Conservation (phyloP, 176 grass and related monocot species). For the Olyra latifolia region DNA sequence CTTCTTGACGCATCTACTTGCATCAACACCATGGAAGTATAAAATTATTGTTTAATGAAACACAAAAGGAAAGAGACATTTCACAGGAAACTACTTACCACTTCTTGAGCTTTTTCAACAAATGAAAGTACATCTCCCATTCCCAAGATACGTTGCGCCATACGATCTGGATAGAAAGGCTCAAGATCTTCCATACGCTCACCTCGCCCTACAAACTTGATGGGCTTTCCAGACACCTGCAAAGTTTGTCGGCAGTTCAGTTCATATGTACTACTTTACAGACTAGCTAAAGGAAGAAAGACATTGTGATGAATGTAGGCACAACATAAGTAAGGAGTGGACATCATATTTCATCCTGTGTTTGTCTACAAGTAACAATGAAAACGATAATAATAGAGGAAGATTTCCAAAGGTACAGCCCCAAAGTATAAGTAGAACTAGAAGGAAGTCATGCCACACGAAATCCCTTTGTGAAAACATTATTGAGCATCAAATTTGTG, state of each 20-base stretch:
- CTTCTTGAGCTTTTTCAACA: conserved; percentile 95
- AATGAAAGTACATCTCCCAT: conserved; percentile 99
- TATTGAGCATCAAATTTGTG: neutral
- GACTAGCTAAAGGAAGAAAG: conserved; percentile 7
- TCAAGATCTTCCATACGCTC: conserved; percentile 93
- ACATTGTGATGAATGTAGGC: neutral
- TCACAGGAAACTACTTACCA: conserved; percentile 49
- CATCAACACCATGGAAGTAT: conserved; percentile 22
- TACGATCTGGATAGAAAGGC: conserved; percentile 93
- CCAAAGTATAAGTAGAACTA: conserved; percentile 1
- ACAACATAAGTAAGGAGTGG: neutral
- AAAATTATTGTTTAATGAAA: conserved; percentile 8
- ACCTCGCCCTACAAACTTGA: conserved; percentile 89
- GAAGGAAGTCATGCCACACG: neutral
- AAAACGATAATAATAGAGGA: conserved; percentile 6
- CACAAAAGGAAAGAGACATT: conserved; percentile 16
- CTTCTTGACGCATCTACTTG: conserved; percentile 90
- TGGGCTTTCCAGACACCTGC: conserved; percentile 92
- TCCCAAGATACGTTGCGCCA: conserved; percentile 88
- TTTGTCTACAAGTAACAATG: neutral
- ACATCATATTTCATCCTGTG: neutral
- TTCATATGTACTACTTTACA: conserved; percentile 6
- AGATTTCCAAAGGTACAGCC: neutral
- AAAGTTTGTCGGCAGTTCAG: neutral
- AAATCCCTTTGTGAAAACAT: neutral